Evolutionary conservation across 805 yeast species (phyloP), one percentile per base, ranked within the genome.

Genomic region (Ogataea chonburiensis): DNA sequence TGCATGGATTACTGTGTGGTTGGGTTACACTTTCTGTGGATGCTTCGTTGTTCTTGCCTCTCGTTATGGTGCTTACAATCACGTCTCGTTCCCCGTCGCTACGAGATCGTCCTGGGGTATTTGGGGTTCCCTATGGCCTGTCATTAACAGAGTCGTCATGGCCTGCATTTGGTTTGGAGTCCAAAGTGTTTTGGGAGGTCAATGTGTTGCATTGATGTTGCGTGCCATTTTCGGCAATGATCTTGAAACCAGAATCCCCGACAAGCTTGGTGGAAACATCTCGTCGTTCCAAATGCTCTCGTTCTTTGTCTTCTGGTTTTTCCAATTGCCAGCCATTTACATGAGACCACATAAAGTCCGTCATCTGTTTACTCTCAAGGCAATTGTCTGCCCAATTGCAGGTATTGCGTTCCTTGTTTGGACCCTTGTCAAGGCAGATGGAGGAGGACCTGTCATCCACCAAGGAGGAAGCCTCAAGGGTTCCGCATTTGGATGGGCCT

Each of bases 71-170:
- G 71, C 87, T 11, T 73, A 74, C 45, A 85, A 87, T 54, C 96
- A 87, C 55, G 68, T 86, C 38, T 75, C 93, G 0, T 88, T 87
- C 70, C 96, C 96, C 1, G 88, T 87, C 9, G 73, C 84, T 7
- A 75, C 80, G 24, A 70, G 97, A 45, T 74, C 91, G 1, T 75
- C 94, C 1, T 88, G 88, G 63, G 97, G 97, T 42, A 75, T 85
- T 8, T 85, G 79, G 68, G 94, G 94, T 34, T 81, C 88, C 0
- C 65, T 82, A 40, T 88, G 94, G 96, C 95, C 95, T 4, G 79
- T 88, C 29, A 53, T 87, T 34, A 87, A 88, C 63, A 75, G 97
- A 63, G 91, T 86, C 24, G 89, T 84, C 8, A 82, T 88, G 86
- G 55, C 64, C 3, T 60, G 64, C 47, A 78, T 88, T 33, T 88